Evolutionary conservation across 192 early-diverging fungal species (phyloP).

Genomic region (Coemansia sp.): DNA sequence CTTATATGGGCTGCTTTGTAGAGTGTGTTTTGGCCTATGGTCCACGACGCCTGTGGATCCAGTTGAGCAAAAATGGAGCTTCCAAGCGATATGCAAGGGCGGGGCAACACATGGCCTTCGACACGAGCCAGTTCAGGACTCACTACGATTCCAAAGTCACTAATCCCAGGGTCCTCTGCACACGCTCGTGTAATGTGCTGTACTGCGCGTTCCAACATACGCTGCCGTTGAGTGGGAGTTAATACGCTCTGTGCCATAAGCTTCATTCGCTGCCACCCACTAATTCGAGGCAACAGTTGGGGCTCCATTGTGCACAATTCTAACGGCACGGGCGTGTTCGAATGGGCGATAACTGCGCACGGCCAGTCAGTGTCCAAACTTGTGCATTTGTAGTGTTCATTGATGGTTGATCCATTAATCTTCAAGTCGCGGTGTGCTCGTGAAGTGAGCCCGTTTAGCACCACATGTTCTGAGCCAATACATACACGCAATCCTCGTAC

Average conservation of each 20-base stretch:
- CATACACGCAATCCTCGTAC: slow-evolving; percentile 4
- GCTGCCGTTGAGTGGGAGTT: background rate
- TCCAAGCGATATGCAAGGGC: slow-evolving; percentile 2
- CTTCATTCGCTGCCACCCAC: slow-evolving; percentile 10
- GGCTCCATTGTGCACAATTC: slow-evolving; percentile 7
- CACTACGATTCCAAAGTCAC: slow-evolving; percentile 21
- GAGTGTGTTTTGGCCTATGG: no score
- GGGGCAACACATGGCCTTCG: slow-evolving; percentile 3
- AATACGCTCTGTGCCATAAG: slow-evolving; percentile 4
- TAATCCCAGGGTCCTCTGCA: background rate
- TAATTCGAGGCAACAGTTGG: background rate
- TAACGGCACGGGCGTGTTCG: slow-evolving; percentile 12
- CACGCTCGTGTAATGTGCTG: background rate
- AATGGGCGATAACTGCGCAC: slow-evolving; percentile 11
- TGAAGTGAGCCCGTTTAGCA: slow-evolving; percentile 5
- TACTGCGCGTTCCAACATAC: slow-evolving; percentile 5
- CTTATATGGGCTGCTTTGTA: background rate
- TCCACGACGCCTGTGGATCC: no score
- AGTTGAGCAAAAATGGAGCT: no score
- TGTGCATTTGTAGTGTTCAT: slow-evolving; percentile 7
- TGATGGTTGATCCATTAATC: slow-evolving; percentile 7
- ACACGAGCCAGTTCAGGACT: slow-evolving; percentile 8
- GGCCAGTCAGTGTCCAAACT: slow-evolving; percentile 4
- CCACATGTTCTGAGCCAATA: background rate
- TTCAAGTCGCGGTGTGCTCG: background rate